Base-by-base conservation (phyloP, 192 early-diverging fungal species). In the Oehlia diaphana region DNA sequence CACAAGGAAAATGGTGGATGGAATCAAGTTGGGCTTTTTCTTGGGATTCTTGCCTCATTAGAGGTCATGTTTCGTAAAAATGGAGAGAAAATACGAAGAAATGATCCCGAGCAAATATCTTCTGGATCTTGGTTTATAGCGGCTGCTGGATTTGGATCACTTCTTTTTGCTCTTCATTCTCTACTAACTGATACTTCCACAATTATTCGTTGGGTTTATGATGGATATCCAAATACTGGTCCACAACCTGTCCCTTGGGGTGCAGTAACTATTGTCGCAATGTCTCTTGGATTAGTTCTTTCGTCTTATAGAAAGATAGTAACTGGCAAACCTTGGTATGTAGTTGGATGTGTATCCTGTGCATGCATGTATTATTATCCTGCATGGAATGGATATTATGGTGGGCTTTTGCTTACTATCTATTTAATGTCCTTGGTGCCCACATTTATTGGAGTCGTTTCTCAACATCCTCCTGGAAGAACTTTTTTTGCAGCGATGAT, bases 111-210 rank as follows among this genome's bases (percentile, higher is more conserved):
- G 42, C 37, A 58, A 74, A 65, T 72, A 80, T 66, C 58, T 66
- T 49, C 31, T 10, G 78, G 84, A 21, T 83, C 78, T n/a, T 91
- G 90, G 84, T 26, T 87, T 9, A 67, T 82, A 33, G 71, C 92
- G 14, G 89, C 92, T 50, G 68, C 86, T 23, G 92, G 93, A 9
- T 88, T 91, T 37, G 93, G 92, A 23, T 82, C 85, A 9, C 82
- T 92, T 26, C 72, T 94, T 49, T 95, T 95, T 83, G 86, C 87
- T 12, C 83, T 95, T 58, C 94, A 94, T 80, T 92, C 92, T 39
- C 89, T 95, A 90, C 92, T 86, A 79, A 88, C 92, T 0, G 94
- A 95, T 83, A 91, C 90, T 35, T 89, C 92, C 10, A 92, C 91
- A 44, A 87, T 95, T 69, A 88, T 88, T 67, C 89, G 94, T 58